These are phyloP conservation scores for Exophiala lecanii-corni DNA, from an alignment of 2,329 filamentous ascomycete genomes.

Conservation along the genomic window DNA sequence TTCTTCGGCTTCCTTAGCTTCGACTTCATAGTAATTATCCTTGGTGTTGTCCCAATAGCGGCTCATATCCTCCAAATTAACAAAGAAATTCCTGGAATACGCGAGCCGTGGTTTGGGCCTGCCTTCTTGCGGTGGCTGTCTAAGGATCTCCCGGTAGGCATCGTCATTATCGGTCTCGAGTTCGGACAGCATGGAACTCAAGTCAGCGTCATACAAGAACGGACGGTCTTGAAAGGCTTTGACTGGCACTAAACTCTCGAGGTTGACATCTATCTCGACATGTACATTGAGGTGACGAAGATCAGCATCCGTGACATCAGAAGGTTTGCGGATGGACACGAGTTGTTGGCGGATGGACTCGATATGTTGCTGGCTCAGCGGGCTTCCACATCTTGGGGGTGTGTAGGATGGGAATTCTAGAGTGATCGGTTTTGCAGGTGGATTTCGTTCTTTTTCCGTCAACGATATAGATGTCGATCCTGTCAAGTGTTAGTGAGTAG, in stretches of 20 bases:
- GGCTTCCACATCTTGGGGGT: slow-evolving; percentile 33
- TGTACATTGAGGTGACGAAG: slow-evolving; percentile 40
- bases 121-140: slow-evolving; percentile 42
- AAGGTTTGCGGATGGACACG: slow-evolving; percentile 38
- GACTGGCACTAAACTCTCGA: slow-evolving; percentile 34
- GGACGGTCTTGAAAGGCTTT: slow-evolving; percentile 34
- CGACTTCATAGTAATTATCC: slow-evolving; percentile 51
- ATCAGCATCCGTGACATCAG: slow-evolving; percentile 38
- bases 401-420: slow-evolving; percentile 49
- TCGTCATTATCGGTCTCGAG: slow-evolving; percentile 52
- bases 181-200: slow-evolving; percentile 37
- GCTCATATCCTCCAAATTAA: slow-evolving; percentile 53
- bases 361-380: slow-evolving; percentile 35
- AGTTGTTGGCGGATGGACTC: slow-evolving; percentile 40
- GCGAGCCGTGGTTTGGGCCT: slow-evolving; percentile 47
- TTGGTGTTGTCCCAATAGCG: slow-evolving; percentile 60
- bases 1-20: slow-evolving; percentile 27
- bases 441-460: slow-evolving; percentile 40
- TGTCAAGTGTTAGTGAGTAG: slow-evolving; percentile 8
- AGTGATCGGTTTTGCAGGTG: slow-evolving; percentile 46
- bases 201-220: slow-evolving; percentile 32
- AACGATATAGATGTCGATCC: slow-evolving; percentile 10
- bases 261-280: slow-evolving; percentile 34
- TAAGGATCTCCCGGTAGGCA: slow-evolving; percentile 52
- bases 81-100: slow-evolving; percentile 58